Conservation (phyloP, 2,329 filamentous ascomycete species). For the Esteya vermicola region DNA sequence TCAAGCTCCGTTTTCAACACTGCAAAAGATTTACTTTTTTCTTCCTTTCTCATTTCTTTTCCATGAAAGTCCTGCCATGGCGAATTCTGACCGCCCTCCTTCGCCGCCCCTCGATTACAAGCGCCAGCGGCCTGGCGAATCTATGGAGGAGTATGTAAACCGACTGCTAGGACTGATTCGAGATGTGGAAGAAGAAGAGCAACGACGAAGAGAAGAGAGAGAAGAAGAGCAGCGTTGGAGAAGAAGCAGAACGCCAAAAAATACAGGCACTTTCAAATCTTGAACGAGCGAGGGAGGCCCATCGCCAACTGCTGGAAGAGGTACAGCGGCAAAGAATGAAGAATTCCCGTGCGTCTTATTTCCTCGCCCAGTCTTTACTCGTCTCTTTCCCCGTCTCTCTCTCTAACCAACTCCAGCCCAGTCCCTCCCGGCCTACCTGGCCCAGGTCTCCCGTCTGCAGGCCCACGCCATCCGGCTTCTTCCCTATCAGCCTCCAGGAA, state of each 20-base stretch:
- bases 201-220: not conserved
- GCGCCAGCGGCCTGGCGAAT: constrained; percentile 3
- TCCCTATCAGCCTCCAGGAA: not conserved
- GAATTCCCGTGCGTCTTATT: not conserved
- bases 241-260: not conserved
- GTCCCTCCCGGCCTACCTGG: constrained; percentile 1
- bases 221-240: not conserved
- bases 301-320: constrained; percentile 2
- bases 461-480: constrained; percentile 2
- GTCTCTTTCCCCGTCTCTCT: not conserved
- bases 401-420: constrained; percentile 4
- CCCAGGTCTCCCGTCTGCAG: constrained; percentile 5
- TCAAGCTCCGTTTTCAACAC: too few relatives aligned
- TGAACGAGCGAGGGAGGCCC: not conserved
- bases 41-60: not conserved
- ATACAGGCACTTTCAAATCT: not conserved
- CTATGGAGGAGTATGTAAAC: not conserved
- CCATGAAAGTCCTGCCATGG: too few relatives aligned
- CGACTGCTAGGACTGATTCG: not conserved
- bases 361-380: not conserved
- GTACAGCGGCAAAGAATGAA: not conserved
- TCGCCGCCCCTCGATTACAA: not conserved
- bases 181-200: not conserved
- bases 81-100: constrained; percentile 2
- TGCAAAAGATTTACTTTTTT: too few relatives aligned